Percentiles rank a stretch among this genome's conserved stretches.
Conservation (phyloP, 106 monocot genomes). For the Acanthochlamys bracteata region DNA sequence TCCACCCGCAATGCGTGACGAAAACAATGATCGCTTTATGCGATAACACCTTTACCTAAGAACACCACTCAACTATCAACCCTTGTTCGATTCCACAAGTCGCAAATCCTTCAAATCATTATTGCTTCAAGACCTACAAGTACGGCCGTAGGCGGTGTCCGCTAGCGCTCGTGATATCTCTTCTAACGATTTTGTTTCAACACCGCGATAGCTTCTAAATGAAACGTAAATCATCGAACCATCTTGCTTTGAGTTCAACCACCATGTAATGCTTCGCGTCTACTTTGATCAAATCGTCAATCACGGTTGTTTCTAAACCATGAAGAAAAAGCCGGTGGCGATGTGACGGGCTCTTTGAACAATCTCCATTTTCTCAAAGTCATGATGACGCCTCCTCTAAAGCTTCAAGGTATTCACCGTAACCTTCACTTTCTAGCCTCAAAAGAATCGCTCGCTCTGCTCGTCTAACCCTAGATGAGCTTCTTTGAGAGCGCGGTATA, state of each 20-base stretch:
- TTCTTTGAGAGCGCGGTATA: background rate
- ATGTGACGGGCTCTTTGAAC: background rate
- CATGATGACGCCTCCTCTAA: slow-evolving; percentile 18
- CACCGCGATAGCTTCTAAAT: slow-evolving; percentile 34
- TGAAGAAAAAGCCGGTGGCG: too few relatives aligned
- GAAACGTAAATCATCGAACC: slow-evolving; percentile 44
- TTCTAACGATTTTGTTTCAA: slow-evolving; percentile 23
- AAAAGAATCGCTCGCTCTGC: background rate
- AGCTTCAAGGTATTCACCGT: slow-evolving; percentile 32
- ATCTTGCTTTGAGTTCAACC: slow-evolving; percentile 36
- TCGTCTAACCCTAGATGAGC: background rate
- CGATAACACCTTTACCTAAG: slow-evolving; percentile 27
- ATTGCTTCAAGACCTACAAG: slow-evolving; percentile 45
- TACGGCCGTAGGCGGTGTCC: slow-evolving; percentile 33
- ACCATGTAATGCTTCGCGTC: slow-evolving; percentile 34
- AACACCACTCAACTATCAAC: slow-evolving; percentile 42
- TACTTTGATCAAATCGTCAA: slow-evolving; percentile 16
- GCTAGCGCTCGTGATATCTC: slow-evolving; percentile 32
- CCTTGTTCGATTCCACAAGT: slow-evolving; percentile 6
- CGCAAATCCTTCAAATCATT: slow-evolving; percentile 12
- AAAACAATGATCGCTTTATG: slow-evolving; percentile 39
- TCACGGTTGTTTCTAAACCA: too few relatives aligned
- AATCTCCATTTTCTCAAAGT: background rate
- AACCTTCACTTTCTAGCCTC: slow-evolving; percentile 4
- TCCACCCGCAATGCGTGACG: slow-evolving; percentile 60